Base-by-base conservation (phyloP, 495 filamentous ascomycete genomes). In the Penicillium canariense region DNA sequence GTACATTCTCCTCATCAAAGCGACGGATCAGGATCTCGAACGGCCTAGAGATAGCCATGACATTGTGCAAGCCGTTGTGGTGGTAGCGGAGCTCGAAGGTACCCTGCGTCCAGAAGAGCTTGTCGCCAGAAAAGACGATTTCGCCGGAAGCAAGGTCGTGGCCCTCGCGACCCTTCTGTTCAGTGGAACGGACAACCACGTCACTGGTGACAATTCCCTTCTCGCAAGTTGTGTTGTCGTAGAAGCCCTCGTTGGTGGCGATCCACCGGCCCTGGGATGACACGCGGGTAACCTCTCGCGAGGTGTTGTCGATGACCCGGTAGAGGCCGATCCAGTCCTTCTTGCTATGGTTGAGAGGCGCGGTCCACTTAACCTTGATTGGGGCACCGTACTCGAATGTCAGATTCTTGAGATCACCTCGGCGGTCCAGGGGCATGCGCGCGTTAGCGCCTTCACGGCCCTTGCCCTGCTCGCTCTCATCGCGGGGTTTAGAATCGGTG, bases 61-160 rank as follows among this genome's bases (percentile, higher is more conserved):
- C 93, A 60, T 89, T 89, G 70, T 97, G 90, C 63, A 89, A 88
- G 52, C 90, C 90, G 59, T 89, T 87, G 73, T 98, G 94, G 77
- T 98, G 94, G 73, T 96, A 97, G 9, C 94, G 85, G 73, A 98
- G 92, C 63, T 98, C 94, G 66, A 95, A 97, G 34, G 91, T 87
- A 44, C 94, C 94, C 35, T 92, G 88, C 1, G 86, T 94, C 94
- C 94, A 98, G 84, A 90, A 97, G 12, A 94, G 79, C 75, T 97
- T 97, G 78, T 97, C 91, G 34, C 92, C 92, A 14, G 84, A 79
- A 60, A 98, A 97, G 32, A 88, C 68, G 72, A 97, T 83, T 68
- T 97, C 92, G 52, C 94, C 94, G 5, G 71, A 72, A 2, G 69
- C 71, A 43, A 71, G 50, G 6, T 75, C 68, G 26, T 59, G 65